Evolutionary conservation across 2,329 filamentous ascomycete genomes (phyloP).

Genomic region (Colletotrichum kahawae): DNA sequence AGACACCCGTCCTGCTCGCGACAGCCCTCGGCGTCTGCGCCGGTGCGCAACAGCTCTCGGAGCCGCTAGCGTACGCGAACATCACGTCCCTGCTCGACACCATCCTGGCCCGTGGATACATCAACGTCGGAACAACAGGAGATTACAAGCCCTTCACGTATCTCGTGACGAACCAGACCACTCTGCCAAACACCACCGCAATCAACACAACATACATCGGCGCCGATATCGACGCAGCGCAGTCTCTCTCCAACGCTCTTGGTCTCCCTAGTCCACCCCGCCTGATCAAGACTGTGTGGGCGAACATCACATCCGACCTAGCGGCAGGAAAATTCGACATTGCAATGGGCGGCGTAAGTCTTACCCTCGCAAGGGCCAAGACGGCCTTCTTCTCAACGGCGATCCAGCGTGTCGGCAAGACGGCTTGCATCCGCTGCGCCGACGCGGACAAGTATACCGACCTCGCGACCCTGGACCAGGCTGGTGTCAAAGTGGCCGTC

Average conservation of each 20-base stretch:
- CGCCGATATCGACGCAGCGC: conserved; percentile 19
- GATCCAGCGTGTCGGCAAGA: conserved; percentile 19
- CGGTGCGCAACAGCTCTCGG: background rate
- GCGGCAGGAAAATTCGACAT: conserved; percentile 13
- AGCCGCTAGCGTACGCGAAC: background rate
- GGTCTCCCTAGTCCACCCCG: conserved; percentile 8
- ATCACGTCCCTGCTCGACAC: conserved; percentile 16
- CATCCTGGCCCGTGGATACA: conserved; percentile 11
- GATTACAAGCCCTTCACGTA: conserved; percentile 23
- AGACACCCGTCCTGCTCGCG: background rate
- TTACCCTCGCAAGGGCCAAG: conserved; percentile 7
- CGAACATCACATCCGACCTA: conserved; percentile 16
- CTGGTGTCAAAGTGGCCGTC: conserved; percentile 10
- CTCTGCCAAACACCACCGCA: background rate
- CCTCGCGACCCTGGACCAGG: conserved; percentile 11
- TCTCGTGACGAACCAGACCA: conserved; percentile 4
- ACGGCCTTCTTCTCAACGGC: conserved; percentile 13
- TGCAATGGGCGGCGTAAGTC: conserved; percentile 20
- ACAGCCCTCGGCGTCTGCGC: background rate
- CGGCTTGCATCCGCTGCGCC: conserved; percentile 16
- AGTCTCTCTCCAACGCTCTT: conserved; percentile 20
- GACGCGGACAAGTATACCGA: conserved; percentile 11
- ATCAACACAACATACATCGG: conserved; percentile 21
- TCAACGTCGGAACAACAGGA: conserved; percentile 18
- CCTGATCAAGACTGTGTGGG: conserved; percentile 5